Evolutionary conservation across 805 yeast species (phyloP).

Genomic region (Hanseniaspora clermontiae): DNA sequence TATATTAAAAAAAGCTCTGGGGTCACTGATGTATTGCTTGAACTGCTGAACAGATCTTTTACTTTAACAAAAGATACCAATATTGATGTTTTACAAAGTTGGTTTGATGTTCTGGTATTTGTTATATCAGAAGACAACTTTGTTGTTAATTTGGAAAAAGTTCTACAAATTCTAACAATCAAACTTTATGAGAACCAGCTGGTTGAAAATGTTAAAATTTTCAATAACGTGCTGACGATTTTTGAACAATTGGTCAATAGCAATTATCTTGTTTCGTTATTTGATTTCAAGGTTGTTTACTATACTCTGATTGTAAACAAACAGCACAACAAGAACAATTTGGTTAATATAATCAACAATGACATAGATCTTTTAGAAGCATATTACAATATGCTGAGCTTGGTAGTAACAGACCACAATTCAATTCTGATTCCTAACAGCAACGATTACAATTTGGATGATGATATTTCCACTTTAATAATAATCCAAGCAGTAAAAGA

Average conservation of each 20-base stretch:
- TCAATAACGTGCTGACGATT: background rate
- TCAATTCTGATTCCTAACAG: slow-evolving; percentile 35
- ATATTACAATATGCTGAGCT: slow-evolving; percentile 38
- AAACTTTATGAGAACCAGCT: background rate
- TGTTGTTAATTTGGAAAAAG: background rate
- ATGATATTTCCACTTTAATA: background rate
- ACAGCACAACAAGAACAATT: slow-evolving; percentile 16
- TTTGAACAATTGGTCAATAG: background rate
- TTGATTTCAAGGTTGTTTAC: background rate
- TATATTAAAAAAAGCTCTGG: background rate
- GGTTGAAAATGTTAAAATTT: background rate
- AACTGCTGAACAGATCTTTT: background rate
- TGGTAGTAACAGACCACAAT: slow-evolving; percentile 33
- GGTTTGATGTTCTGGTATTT: background rate
- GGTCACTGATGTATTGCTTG: background rate
- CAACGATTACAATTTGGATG: background rate
- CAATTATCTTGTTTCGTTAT: background rate
- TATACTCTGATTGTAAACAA: background rate
- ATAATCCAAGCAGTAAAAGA: background rate
- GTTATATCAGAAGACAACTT: background rate
- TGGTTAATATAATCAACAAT: slow-evolving; percentile 27
- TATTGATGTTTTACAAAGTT: background rate
- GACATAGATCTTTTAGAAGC: slow-evolving; percentile 53
- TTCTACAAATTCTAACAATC: background rate
- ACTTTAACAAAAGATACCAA: background rate